phyloP scores from a whole-genome alignment of 768 basidiomycete species.

The Wakefieldia striispora region DNA sequence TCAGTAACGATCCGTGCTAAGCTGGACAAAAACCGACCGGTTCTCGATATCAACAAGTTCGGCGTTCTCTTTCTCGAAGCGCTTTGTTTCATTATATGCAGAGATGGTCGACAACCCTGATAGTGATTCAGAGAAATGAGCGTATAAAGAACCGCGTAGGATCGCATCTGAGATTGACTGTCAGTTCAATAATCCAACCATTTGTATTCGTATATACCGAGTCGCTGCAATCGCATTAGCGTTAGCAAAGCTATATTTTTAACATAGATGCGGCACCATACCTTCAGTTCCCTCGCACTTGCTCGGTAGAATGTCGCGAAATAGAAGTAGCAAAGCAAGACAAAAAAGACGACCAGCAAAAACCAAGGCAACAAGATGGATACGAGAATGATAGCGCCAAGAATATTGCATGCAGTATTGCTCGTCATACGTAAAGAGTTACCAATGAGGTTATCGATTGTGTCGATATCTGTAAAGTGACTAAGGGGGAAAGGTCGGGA shows the following conservation, averaged over 20 bases:
- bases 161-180: constrained; percentile 57
- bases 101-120: constrained; percentile 86
- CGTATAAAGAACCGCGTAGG: constrained; percentile 80
- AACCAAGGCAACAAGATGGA: constrained; percentile 82
- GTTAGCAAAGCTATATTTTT: background rate
- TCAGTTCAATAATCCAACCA: too few species aligned
- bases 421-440: constrained; percentile 77
- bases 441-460: constrained; percentile 72
- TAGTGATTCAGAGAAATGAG: constrained; percentile 90
- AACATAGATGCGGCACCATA: constrained; percentile 19
- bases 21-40: constrained; percentile 39
- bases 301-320: constrained; percentile 81
- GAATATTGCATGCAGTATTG: constrained; percentile 57
- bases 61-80: constrained; percentile 77
- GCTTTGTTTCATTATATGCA: constrained; percentile 75
- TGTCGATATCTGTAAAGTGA: constrained; percentile 58
- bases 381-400: constrained; percentile 78
- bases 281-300: constrained; percentile 86
- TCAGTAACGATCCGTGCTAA: background rate
- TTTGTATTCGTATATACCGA: constrained; percentile 37
- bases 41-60: constrained; percentile 83
- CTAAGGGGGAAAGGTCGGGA: background rate
- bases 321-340: constrained; percentile 64
- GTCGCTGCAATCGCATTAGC: constrained; percentile 39
- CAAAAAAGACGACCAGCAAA: constrained; percentile 65